Base-by-base conservation (phyloP, 768 basidiomycete species). In the Auricularia sp. region DNA sequence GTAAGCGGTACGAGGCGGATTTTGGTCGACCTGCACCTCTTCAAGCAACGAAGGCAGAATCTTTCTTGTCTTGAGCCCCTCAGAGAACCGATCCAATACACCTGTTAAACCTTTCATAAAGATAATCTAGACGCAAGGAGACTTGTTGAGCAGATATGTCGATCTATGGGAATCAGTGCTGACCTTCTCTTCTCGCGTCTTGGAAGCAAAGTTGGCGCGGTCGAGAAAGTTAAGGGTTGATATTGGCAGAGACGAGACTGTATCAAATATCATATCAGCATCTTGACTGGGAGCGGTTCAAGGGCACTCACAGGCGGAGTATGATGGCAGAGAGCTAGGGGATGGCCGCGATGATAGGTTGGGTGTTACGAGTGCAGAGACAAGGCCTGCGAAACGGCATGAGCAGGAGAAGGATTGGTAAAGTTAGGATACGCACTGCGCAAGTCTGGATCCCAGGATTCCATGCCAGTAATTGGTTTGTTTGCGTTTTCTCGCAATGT, bases 221-320 rank as follows among this genome's bases (percentile, higher is more conserved):
- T 98, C 96, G 63, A 99, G 78, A 77, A 98, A 99, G 71, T 93
- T 94, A 36, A 99, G 82, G 0, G 96, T 98, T 2, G 92, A 95
- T 29, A 98, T 94, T 6, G 96, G 92, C 11, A 98, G 79, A 3
- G 93, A 96, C 1, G 92, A 95, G 77, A 99, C 98, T 80, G 29
- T 29, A 29, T 29, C 29, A 29, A 0, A 29, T 29, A 29, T 29
- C 29, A 29, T 29, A 95, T 98, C 16, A 56, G 21, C 23, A n/a
- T 3, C 10, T 14, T 10, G 10, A 21, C 23, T 4, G 23, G 54
- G 5, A 59, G 56, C 23, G 56, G 21, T 59, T 14, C 14, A 33
- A 14, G 56, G 11, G 23, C 34, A 59, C 56, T 23, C 29, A 59
- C 56, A 59, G 4, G 56, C 56, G 0, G 93, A 73, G 71, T 93